phyloP scores from a whole-genome alignment of 805 yeast genomes.

The Candida endomychidarum region DNA sequence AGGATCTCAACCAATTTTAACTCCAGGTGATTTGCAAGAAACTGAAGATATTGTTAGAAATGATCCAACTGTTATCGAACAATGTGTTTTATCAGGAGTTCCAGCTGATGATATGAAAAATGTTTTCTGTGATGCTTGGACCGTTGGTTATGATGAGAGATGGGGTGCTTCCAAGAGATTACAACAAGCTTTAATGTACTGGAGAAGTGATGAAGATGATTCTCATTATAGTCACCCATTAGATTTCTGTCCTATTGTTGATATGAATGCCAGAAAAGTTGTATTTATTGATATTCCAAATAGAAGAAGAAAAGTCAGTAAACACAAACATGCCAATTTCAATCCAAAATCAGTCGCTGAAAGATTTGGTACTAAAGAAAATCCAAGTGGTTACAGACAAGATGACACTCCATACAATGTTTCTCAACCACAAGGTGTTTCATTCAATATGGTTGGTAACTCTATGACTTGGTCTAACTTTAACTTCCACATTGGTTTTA shows the following conservation, averaged over 20 bases:
- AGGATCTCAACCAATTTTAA: slow-evolving; percentile 73
- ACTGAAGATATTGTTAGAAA: slow-evolving; percentile 66
- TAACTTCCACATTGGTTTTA: slow-evolving; percentile 77
- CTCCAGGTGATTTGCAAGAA: slow-evolving; percentile 61
- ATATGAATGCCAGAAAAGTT: slow-evolving; percentile 66
- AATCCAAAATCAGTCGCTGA: slow-evolving; percentile 63
- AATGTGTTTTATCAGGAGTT: slow-evolving; percentile 68
- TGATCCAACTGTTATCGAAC: slow-evolving; percentile 73
- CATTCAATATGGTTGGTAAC: slow-evolving; percentile 69
- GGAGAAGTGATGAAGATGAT: slow-evolving; percentile 73
- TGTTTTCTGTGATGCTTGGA: slow-evolving; percentile 67
- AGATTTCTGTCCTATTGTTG: slow-evolving; percentile 81
- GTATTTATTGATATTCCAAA: slow-evolving; percentile 74
- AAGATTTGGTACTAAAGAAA: slow-evolving; percentile 51
- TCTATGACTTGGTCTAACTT: slow-evolving; percentile 77
- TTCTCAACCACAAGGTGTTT: slow-evolving; percentile 81
- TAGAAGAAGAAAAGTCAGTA: slow-evolving; percentile 69
- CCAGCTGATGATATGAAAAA: slow-evolving; percentile 61
- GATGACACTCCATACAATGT: slow-evolving; percentile 67
- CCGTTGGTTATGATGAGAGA: slow-evolving; percentile 71
- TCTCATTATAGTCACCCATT: slow-evolving; percentile 74
- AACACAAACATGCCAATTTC: slow-evolving; percentile 67
- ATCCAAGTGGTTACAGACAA: slow-evolving; percentile 54
- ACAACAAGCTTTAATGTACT: slow-evolving; percentile 80
- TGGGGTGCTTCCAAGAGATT: slow-evolving; percentile 76